Percentiles rank a stretch among this genome's conserved stretches.
phyloP scores from a whole-genome alignment of 2,329 filamentous ascomycete genomes.

The Torrubiella hemipterigena region DNA sequence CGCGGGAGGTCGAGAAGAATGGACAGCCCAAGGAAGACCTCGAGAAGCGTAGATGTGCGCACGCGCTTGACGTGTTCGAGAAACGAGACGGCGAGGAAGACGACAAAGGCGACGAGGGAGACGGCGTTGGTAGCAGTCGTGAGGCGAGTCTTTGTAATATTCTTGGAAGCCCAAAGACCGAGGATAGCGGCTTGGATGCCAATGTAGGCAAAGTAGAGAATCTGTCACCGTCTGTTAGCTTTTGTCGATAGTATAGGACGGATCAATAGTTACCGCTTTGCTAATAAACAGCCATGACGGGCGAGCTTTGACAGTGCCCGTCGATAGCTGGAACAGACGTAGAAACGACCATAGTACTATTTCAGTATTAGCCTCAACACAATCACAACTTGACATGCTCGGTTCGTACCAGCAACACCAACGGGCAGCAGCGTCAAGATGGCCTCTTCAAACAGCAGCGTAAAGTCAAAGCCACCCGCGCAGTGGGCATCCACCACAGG shows the following conservation, averaged over 20 bases:
- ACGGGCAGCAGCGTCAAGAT: slow-evolving; percentile 12
- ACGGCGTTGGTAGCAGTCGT: slow-evolving; percentile 8
- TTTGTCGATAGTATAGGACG: too few relatives aligned
- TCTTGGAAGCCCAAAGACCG: slow-evolving; percentile 8
- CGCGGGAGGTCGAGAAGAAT: slow-evolving; percentile 18
- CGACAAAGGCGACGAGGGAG: slow-evolving; percentile 7
- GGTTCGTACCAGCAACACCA: slow-evolving; percentile 8
- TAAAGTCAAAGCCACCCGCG: slow-evolving; percentile 16
- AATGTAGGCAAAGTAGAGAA: slow-evolving; percentile 2
- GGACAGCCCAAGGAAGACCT: slow-evolving; percentile 17
- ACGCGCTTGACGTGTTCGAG: slow-evolving; percentile 18
- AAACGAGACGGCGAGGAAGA: slow-evolving; percentile 14
- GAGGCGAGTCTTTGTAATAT: slow-evolving; percentile 8
- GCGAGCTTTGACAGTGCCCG: too few relatives aligned
- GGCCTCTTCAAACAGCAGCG: slow-evolving; percentile 15
- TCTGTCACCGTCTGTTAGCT: too few relatives aligned
- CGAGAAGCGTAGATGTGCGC: slow-evolving; percentile 19
- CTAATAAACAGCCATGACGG: too few relatives aligned
- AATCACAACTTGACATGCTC: too few relatives aligned
- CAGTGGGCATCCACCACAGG: slow-evolving; percentile 9
- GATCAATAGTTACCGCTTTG: too few relatives aligned
- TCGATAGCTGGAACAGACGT: too few relatives aligned
- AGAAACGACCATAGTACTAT: too few relatives aligned
- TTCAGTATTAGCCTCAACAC: too few relatives aligned
- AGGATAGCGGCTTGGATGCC: slow-evolving; percentile 8